Evolutionary conservation across 2,329 filamentous ascomycete species (phyloP).

Genomic region (Penicillium paneum): DNA sequence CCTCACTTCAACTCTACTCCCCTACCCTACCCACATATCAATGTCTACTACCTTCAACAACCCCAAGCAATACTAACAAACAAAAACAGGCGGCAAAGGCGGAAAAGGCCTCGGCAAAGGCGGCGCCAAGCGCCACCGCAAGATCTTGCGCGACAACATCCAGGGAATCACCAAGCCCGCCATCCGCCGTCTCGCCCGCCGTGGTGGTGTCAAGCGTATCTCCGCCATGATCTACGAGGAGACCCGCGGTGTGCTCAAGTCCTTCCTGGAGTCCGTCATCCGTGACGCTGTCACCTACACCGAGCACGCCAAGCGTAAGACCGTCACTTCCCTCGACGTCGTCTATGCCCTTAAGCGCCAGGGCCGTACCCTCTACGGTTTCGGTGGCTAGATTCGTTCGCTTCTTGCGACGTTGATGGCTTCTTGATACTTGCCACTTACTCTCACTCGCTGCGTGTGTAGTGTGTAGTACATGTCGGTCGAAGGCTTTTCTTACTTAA

Average conservation of each 20-base stretch:
- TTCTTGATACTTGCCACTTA: not conserved
- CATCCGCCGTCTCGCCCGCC: conserved; percentile 96
- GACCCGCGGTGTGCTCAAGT: conserved; percentile 77
- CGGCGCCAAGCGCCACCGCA: conserved; percentile 97
- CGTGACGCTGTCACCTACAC: conserved; percentile 78
- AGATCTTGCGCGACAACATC: conserved; percentile 99
- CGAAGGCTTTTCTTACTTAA: conserved; percentile 8
- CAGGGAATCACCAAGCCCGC: conserved; percentile 99
- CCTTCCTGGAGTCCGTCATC: conserved; percentile 79
- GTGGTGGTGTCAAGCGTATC: conserved; percentile 99
- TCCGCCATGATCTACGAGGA: conserved; percentile 91
- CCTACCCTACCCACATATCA: not conserved
- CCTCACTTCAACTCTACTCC: not conserved
- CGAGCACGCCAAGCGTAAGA: conserved; percentile 73
- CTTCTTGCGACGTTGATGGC: not conserved
- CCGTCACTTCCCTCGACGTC: conserved; percentile 57
- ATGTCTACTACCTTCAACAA: not conserved
- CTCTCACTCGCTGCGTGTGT: not conserved
- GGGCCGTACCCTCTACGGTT: conserved; percentile 75
- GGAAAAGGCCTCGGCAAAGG: conserved; percentile 98
- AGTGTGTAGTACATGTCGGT: not conserved
- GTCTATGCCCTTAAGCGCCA: conserved; percentile 64
- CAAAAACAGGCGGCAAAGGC: conserved; percentile 75
- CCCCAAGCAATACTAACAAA: conserved; percentile 12
- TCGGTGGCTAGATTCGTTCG: conserved; percentile 70